A percentile compares a stretch with the other conserved stretches of the same genome.
phyloP scores from a whole-genome alignment of 768 basidiomycete genomes.

The Suillus fuscotomentosus region DNA sequence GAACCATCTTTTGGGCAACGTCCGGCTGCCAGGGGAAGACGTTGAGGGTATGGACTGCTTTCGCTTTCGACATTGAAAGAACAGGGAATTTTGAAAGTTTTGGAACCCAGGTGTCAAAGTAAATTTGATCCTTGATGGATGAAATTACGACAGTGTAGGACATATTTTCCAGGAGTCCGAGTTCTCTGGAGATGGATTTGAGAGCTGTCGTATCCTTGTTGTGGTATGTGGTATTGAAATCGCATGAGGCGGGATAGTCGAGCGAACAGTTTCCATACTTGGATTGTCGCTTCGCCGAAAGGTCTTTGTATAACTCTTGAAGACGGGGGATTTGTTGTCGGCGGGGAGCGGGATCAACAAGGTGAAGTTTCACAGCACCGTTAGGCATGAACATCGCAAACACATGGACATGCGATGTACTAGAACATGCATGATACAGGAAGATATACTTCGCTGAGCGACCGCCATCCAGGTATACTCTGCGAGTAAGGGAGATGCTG shows the following conservation, averaged over 20 bases:
- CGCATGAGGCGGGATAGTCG: conserved; percentile 59
- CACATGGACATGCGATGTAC: conserved; percentile 74
- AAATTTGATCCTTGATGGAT: conserved; percentile 78
- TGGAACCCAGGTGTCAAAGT: conserved; percentile 72
- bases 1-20: conserved; percentile 80
- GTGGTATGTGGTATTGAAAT: conserved; percentile 75
- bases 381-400: conserved; percentile 83
- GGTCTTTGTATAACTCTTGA: conserved; percentile 68
- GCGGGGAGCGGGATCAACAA: conserved; percentile 88
- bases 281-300: conserved; percentile 49
- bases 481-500: conserved; percentile 52
- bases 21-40: conserved; percentile 88
- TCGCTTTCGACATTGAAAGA: conserved; percentile 82
- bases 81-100: conserved; percentile 85
- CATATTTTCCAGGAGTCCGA: conserved; percentile 71
- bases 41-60: conserved; percentile 68
- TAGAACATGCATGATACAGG: conserved; percentile 83
- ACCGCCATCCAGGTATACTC: conserved; percentile 74
- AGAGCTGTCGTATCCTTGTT: conserved; percentile 75
- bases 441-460: conserved; percentile 74
- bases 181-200: conserved; percentile 84
- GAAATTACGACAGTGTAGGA: conserved; percentile 80
- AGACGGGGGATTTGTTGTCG: conserved; percentile 80
- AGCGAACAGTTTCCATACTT: conserved; percentile 46
- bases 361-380: conserved; percentile 70